Evolutionary conservation across 2,329 filamentous ascomycete genomes (phyloP), one percentile per base, ranked within the genome.

Genomic region (Monosporascus sp.): DNA sequence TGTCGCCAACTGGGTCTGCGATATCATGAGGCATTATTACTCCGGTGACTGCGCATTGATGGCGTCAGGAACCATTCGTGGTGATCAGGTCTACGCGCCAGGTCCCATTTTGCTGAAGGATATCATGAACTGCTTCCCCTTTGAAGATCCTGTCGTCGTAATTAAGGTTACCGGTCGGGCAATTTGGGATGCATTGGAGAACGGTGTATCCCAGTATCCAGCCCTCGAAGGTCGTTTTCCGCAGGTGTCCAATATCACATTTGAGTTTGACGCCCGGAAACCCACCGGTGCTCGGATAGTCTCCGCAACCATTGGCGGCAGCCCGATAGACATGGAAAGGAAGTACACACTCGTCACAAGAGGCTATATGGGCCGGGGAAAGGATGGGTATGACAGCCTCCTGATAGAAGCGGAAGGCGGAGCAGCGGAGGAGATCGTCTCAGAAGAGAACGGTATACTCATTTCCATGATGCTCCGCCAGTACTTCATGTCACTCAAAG

Each of bases 111-210:
- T 86, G 24, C 74, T 96, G 55, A 89, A 89, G 64, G 90, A 95
- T 63, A 82, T 95, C n/a, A 82, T 91, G 53, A 88, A 89, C 49
- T 96, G 90, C 65, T 96, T 96, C 60, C 92, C 92, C 0, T 96
- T 97, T 62, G 91, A 96, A 66, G 91, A 96, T 58, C 91, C 91
- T 0, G 88, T 92, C 1, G 87, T 96, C 0, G 82, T 95, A 4
- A 75, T 96, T 55, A 81, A 80, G 37, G 78, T 91, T 5, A 84
- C 76, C 0, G 92, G 92, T 0, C 77, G 83, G 61, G 87, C 86
- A 1, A 82, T 97, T 35, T 76, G 86, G 63, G 86, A 84, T n/a
- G 91, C 91, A 0, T 70, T 96, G 2, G 91, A 96, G 68, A 96
- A 96, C 61, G 84, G 87, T 0, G 85, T 97, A 0, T 87, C 85